phyloP scores from a whole-genome alignment of 768 basidiomycete species.

The Tulasnella sp. region DNA sequence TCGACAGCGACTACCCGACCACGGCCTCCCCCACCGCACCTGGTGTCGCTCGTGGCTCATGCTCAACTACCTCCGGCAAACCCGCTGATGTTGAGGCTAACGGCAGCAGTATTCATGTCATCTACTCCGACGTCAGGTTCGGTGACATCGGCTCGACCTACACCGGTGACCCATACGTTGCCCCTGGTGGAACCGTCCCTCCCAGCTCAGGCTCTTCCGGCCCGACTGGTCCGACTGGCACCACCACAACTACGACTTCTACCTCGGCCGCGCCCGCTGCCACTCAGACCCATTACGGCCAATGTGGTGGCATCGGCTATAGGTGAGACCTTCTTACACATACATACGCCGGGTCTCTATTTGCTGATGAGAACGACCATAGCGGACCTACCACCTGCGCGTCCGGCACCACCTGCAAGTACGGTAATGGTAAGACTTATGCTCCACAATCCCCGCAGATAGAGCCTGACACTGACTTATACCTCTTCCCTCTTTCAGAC shows the following conservation, averaged over 20 bases:
- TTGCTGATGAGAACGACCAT: not conserved
- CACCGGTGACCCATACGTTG: slow-evolving; percentile 2
- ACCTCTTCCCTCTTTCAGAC: not conserved
- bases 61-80: slow-evolving; percentile 15
- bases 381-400: slow-evolving; percentile 12
- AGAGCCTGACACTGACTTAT: not conserved
- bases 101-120: slow-evolving; percentile 4
- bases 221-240: not conserved
- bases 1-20: slow-evolving; percentile 24
- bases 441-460: not conserved
- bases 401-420: slow-evolving; percentile 4
- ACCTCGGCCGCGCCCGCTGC: not conserved
- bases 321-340: not conserved
- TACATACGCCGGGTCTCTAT: not conserved
- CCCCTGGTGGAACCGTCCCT: not conserved
- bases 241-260: not conserved
- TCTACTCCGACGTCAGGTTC: slow-evolving; percentile 19
- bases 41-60: slow-evolving; percentile 13
- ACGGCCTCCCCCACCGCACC: not conserved
- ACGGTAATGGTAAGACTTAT: slow-evolving; percentile 4
- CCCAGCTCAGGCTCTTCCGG: no score
- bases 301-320: slow-evolving; percentile 4
- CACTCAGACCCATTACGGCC: slow-evolving; percentile 14
- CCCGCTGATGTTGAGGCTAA: slow-evolving; percentile 15
- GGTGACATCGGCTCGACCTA: slow-evolving; percentile 13